Base-by-base conservation (phyloP, 371 early-diverging fungal genomes). In the Sporodiniella umbellata region DNA sequence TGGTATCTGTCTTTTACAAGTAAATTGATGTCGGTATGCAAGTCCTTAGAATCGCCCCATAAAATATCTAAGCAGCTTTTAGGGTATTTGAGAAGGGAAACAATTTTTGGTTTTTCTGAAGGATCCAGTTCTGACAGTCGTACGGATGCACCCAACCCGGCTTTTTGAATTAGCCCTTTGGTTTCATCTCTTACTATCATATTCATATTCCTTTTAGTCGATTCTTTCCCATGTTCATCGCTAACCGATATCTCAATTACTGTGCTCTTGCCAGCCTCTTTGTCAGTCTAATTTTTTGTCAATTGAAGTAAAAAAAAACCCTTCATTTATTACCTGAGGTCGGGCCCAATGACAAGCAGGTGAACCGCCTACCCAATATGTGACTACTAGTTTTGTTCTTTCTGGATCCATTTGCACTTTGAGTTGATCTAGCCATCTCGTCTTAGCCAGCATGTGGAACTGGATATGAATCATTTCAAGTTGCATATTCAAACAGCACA, bases 391-490 rank as follows among this genome's bases (percentile, higher is more conserved):
- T 33, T 70, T 68, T 0, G 84, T 70, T 15, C 86, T 63, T 15
- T 72, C 60, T 2, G 54, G 45, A 33, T 74, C 72, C 72, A 88
- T 76, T 26, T 87, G 82, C 3, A 85, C 79, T 24, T 75, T 70
- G 31, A 88, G 68, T 47, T 80, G 79, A 31, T 84, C 81, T 5
- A 81, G 68, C 86, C 87, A 86, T 49, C 83, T 73, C 18, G 81
- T 78, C 24, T 78, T 80, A n/a, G 74, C 59, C 37, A 87, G 54
- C 47, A 79, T 70, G 11, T 64, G 58, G 0, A 84, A 71, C 70
- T 89, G 87, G 50, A 78, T 78, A 49, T 72, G 75, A 14, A 89
- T 56, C 11, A 83, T 73, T 51, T 87, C 88, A 12, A 87, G 60
- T 56, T 84, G 75, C 53, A 83, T 74, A n/a, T 77, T 77, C 14